Conservation (phyloP, 768 basidiomycete genomes). For the Mycena polygramma region DNA sequence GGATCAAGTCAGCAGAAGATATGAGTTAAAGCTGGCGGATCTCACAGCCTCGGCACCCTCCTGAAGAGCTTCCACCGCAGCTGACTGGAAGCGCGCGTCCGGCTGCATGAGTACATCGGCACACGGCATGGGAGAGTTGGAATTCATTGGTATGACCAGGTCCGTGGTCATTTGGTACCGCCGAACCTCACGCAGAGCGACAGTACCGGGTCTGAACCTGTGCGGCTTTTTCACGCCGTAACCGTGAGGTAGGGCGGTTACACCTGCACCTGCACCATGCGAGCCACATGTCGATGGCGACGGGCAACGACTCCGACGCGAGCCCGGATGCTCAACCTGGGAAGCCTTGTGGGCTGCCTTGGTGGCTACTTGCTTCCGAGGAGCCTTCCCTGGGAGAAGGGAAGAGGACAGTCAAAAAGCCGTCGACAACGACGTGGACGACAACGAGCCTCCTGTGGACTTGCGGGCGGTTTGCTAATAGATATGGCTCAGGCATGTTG, state of each 20-base stretch:
- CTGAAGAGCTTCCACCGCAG: slow-evolving; percentile 93
- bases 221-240: slow-evolving; percentile 99
- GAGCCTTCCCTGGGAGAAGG: slow-evolving; percentile 77
- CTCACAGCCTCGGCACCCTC: slow-evolving; percentile 69
- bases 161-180: slow-evolving; percentile 99
- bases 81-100: slow-evolving; percentile 95
- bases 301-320: slow-evolving; percentile 40
- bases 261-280: slow-evolving; percentile 54
- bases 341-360: slow-evolving; percentile 95
- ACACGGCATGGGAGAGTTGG: slow-evolving; percentile 16
- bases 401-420: slow-evolving; percentile 40
- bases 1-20: too few species aligned
- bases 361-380: slow-evolving; percentile 95
- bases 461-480: slow-evolving; percentile 97
- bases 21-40: too few species aligned
- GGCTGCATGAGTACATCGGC: slow-evolving; percentile 59
- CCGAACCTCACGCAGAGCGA: slow-evolving; percentile 98
- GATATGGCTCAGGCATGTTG: slow-evolving; percentile 45
- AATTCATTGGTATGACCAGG: slow-evolving; percentile 79
- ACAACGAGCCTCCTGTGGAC: slow-evolving; percentile 91
- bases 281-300: slow-evolving; percentile 36
- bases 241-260: slow-evolving; percentile 60
- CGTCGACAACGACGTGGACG: slow-evolving; percentile 27
- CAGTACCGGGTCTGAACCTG: slow-evolving; percentile 96
- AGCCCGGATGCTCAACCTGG: slow-evolving; percentile 59